Evolutionary conservation across 164 flowering plant species (phyloP), one percentile per base, ranked within the genome.

Genomic region (Liquidambar formosana): DNA sequence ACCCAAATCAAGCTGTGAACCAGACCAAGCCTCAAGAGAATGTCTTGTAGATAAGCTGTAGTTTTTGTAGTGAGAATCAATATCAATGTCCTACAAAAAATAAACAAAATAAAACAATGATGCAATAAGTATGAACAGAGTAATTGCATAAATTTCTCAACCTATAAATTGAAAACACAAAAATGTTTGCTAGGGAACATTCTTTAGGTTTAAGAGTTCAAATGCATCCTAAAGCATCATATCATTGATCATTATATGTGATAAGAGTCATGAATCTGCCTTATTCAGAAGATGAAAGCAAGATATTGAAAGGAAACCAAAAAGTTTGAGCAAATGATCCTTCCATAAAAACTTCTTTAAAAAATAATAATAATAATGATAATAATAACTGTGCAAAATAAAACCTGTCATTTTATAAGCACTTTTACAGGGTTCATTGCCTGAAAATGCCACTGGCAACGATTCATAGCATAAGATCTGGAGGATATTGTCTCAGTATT

Each of bases 11-110:
- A 92, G 78, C 79, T 88, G 85, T 78, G 84, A 71, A 70, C 85
- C 89, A 69, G 92, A 88, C 99, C 99, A 95, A 45, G 92, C 90
- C 78, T 91, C 97, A 73, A 95, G 96, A 63, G 97, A 92, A 23
- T 71, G 78, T 78, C 90, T 85, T 57, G 96, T 89, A 68, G 81
- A 68, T 46, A 71, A 23, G 61, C 92, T 85, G 79, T 88, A 92
- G 66, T 61, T 77, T 79, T 72, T 86, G 81, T 88, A 95, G 41
- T 75, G 81, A 61, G 90, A 73, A 76, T 85, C 83, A 75, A 95
- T 81, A 72, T 92, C 96, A 68, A 83, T 78, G 52, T 87, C 97
- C 97, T 92, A 70, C 73, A 77, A 38, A 76, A 65, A 23, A 54
- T 57, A 61, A 66, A 57, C 12, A 53, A 46, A 1, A n/a, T 16